Conservation (phyloP, 1,139 yeast species). For the Zygosaccharomyces pseudobailii region DNA sequence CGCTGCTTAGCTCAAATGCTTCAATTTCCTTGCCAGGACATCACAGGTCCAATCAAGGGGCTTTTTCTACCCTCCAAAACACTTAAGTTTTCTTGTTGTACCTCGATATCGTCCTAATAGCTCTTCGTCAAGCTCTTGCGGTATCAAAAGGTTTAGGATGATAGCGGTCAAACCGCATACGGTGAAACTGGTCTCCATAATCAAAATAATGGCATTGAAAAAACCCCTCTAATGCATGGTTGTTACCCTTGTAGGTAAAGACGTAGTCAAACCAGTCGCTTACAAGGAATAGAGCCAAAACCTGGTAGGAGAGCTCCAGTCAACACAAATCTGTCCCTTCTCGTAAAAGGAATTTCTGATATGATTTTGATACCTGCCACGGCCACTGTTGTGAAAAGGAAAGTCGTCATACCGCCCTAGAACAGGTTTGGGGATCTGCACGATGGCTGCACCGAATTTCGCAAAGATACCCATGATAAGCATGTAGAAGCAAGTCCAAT, state of each 20-base stretch:
- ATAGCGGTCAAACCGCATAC: constrained; percentile 75
- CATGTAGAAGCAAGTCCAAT: constrained; percentile 82
- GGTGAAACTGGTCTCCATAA: constrained; percentile 86
- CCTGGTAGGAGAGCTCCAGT: constrained; percentile 76
- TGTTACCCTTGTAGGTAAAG: constrained; percentile 70
- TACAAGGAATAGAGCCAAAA: constrained; percentile 70
- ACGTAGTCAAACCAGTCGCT: constrained; percentile 68
- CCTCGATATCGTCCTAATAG: constrained; percentile 24
- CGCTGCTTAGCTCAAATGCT: constrained; percentile 6
- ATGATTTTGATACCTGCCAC: constrained; percentile 84
- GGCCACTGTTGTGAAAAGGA: constrained; percentile 81
- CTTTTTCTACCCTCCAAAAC: constrained; percentile 20
- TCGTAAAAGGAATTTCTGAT: constrained; percentile 67
- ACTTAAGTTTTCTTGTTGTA: constrained; percentile 23
- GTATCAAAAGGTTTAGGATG: constrained; percentile 62
- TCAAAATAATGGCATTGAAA: constrained; percentile 71
- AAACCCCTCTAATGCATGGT: constrained; percentile 63
- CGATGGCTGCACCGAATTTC: constrained; percentile 85
- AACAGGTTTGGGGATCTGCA: constrained; percentile 77
- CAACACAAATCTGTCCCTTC: constrained; percentile 82
- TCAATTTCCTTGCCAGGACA: constrained; percentile 15
- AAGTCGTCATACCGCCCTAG: constrained; percentile 92
- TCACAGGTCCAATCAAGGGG: constrained; percentile 8
- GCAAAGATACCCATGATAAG: constrained; percentile 81
- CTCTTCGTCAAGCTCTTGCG: constrained; percentile 63